Conservation (phyloP, 2,329 filamentous ascomycete genomes). For the Aotearoamyces nothofagi region DNA sequence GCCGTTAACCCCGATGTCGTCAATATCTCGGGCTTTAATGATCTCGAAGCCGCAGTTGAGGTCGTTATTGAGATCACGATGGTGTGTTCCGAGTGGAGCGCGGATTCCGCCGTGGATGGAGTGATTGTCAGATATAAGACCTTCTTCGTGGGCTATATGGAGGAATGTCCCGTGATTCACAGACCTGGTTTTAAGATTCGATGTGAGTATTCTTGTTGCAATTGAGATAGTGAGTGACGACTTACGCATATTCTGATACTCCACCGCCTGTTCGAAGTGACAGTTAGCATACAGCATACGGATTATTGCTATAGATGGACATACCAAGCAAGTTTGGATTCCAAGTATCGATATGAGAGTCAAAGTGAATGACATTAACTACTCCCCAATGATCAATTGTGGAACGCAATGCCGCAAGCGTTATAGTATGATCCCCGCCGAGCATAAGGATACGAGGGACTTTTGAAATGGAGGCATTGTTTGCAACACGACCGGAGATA, state of each 20-base stretch:
- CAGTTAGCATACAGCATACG: no score
- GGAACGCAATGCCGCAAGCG: constrained; percentile 53
- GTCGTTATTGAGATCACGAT: constrained; percentile 57
- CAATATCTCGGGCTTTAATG: constrained; percentile 74
- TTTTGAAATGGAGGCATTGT: neutral
- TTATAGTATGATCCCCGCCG: constrained; percentile 59
- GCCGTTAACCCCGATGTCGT: constrained; percentile 56
- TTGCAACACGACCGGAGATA: neutral
- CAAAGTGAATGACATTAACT: constrained; percentile 61
- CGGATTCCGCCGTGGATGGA: constrained; percentile 74
- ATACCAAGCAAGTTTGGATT: constrained; percentile 29
- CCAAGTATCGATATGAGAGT: constrained; percentile 28
- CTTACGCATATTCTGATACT: no score
- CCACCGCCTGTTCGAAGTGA: no score
- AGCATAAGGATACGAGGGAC: constrained; percentile 49
- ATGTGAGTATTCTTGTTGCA: no score
- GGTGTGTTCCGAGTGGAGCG: constrained; percentile 55
- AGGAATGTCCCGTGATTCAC: constrained; percentile 84
- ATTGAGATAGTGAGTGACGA: constrained; percentile 21
- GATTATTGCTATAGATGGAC: no score
- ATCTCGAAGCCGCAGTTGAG: constrained; percentile 63
- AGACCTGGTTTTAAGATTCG: constrained; percentile 69
- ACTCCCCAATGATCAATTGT: constrained; percentile 44
- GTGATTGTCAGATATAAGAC: constrained; percentile 57
- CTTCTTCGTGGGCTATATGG: constrained; percentile 73